Evolutionary conservation across 306 rosid genomes (phyloP).

Genomic region (Cicer arietinum): DNA sequence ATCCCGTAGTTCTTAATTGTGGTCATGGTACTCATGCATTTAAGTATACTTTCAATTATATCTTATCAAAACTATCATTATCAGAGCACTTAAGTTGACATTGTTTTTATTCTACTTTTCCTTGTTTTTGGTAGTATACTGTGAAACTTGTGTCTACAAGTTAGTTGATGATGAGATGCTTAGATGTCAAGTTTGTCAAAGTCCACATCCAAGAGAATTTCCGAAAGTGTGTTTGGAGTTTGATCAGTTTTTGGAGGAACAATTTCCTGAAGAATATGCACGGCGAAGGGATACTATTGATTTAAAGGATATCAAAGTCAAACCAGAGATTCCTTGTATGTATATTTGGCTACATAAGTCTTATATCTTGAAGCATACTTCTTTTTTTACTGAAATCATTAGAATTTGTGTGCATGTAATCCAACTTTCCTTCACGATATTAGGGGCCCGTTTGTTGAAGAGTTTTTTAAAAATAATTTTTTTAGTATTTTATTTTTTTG

Average conservation of each 20-base stretch:
- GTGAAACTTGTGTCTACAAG: constrained; percentile 65
- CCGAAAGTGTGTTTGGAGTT: constrained; percentile 77
- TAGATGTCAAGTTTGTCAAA: constrained; percentile 73
- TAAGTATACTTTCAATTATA: constrained; percentile 38
- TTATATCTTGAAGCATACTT: constrained; percentile 11
- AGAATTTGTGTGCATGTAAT: not conserved
- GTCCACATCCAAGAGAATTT: constrained; percentile 62
- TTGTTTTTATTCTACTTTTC: constrained; percentile 31
- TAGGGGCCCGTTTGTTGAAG: not conserved
- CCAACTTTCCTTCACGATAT: constrained; percentile 1
- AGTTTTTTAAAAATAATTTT: too few species aligned
- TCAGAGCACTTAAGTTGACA: constrained; percentile 21
- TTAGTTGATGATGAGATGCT: constrained; percentile 58
- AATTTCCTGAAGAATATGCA: constrained; percentile 71
- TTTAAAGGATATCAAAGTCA: constrained; percentile 47
- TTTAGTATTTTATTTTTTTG: too few species aligned
- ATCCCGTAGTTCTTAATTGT: constrained; percentile 82
- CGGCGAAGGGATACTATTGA: constrained; percentile 53
- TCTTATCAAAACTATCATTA: constrained; percentile 11
- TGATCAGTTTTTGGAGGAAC: constrained; percentile 65
- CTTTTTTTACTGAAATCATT: not conserved
- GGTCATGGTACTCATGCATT: constrained; percentile 72
- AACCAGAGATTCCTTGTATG: constrained; percentile 54
- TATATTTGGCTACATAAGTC: constrained; percentile 34
- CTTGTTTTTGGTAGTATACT: constrained; percentile 57